phyloP scores from a whole-genome alignment of 2,329 filamentous ascomycete genomes.

The Neurospora sp. region DNA sequence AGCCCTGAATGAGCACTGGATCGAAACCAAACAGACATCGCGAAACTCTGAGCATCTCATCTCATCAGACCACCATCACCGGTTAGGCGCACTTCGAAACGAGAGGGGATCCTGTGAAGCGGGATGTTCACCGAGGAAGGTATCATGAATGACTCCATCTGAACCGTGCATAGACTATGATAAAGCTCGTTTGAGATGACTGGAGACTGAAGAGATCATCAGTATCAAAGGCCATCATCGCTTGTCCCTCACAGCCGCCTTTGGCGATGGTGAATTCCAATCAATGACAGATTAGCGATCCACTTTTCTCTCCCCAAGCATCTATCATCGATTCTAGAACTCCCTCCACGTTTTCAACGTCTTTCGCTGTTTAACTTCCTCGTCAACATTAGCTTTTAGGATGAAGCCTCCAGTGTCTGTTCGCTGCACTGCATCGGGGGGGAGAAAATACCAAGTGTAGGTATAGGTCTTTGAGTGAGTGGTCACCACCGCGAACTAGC shows the following conservation, averaged over 20 bases:
- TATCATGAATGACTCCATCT: background rate
- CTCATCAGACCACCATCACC: background rate
- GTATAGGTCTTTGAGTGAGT: background rate
- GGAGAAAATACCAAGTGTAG: background rate
- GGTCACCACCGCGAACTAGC: background rate
- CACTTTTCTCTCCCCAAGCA: background rate
- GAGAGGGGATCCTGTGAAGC: background rate
- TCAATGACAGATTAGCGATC: background rate
- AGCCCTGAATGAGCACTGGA: background rate
- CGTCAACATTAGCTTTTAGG: background rate
- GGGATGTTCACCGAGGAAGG: background rate
- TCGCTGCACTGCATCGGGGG: background rate
- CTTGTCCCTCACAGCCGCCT: background rate
- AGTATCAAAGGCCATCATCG: background rate
- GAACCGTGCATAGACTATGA: background rate
- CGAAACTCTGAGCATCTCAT: background rate
- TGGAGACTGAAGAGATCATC: background rate
- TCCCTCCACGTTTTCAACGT: background rate
- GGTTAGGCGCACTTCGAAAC: background rate
- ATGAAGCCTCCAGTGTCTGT: background rate
- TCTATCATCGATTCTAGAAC: background rate
- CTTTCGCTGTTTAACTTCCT: background rate
- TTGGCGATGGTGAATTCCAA: background rate
- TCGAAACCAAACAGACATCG: background rate
- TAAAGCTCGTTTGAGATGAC: background rate